Base-by-base conservation (phyloP, 1,139 yeast genomes). In the Lodderomyces elongisporus region DNA sequence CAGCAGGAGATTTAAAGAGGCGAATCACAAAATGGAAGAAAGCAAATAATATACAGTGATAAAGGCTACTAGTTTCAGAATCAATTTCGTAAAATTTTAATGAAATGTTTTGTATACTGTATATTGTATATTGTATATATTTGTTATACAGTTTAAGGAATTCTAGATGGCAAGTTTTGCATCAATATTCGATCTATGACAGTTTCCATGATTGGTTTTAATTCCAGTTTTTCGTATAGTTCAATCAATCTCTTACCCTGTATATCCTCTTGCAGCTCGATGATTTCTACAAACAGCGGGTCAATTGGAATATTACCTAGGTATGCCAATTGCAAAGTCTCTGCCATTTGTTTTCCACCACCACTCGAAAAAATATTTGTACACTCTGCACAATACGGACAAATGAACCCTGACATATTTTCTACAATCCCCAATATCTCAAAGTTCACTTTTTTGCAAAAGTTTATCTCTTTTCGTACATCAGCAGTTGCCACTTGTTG, bases 231-330 rank as follows among this genome's bases (percentile, higher is more conserved):
- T 13, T 60, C 61, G 37, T 67, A 68, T 39, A 62, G 42, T 31
- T 64, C 66, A 4, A 66, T 52, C 35, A 68, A 49, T 25, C 48
- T 51, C 36, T 48, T 48, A 12, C 38, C 42, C 13, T 32, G 36
- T 10, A 7, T 24, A 14, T 46, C 45, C 17, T 31, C 33, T 45
- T 76, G 81, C 34, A 58, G 63, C 53, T 91, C 98, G 13, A 91
- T 74, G 69, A 87, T 59, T 45, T 84, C 88, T 17, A 85, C 94
- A 60, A 91, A 91, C 33, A 69, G 72, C 1, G 98, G 98, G 49
- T 91, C 98, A 17, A 93, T 85, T 1, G 98, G 98, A 3, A 93
- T 77, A 36, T 77, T 77, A 0, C 97, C 98, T 45, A 93, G 62
- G 48, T 80, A 88, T 6, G 79, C 76, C 27, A 91, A 60, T 4